These are phyloP conservation scores for Neurospora sp. DNA, from an alignment of 495 filamentous ascomycete species.

Conservation along the genomic window DNA sequence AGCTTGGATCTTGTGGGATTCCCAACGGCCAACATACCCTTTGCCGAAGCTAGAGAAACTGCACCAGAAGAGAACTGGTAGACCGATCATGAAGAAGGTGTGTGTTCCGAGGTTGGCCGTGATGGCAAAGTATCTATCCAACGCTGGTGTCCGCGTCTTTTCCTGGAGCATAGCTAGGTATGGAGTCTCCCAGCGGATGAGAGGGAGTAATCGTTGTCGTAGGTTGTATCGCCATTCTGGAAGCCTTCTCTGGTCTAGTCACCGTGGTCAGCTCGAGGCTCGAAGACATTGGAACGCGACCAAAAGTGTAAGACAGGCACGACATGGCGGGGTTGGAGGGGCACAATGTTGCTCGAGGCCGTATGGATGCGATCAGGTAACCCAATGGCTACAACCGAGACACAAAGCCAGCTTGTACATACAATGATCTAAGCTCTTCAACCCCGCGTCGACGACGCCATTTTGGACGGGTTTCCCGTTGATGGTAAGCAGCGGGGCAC, in stretches of 20 bases:
- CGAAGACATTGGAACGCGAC: not conserved
- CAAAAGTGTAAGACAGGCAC: not conserved
- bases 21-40: constrained; percentile 50
- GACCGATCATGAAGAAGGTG: constrained; percentile 93
- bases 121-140: constrained; percentile 93
- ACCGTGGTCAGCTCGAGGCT: not conserved
- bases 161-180: constrained; percentile 82
- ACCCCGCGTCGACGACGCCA: constrained; percentile 56
- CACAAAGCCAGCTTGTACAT: constrained; percentile 20
- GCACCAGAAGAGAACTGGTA: constrained; percentile 94
- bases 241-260: constrained; percentile 66
- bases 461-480: constrained; percentile 11
- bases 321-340: not conserved
- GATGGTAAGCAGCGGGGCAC: constrained; percentile 7
- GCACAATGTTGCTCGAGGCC: not conserved
- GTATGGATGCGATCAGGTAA: not conserved
- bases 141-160: constrained; percentile 61
- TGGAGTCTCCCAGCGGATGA: constrained; percentile 90
- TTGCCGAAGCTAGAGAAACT: constrained; percentile 71
- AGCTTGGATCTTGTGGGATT: constrained; percentile 1
- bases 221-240: constrained; percentile 83
- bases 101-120: constrained; percentile 96
- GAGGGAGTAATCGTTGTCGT: constrained; percentile 70
- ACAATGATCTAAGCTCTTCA: constrained; percentile 71
- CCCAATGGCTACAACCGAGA: not conserved